These are phyloP conservation scores for Aspergillus haitiensis DNA, from an alignment of 495 filamentous ascomycete species.

Conservation along the genomic window DNA sequence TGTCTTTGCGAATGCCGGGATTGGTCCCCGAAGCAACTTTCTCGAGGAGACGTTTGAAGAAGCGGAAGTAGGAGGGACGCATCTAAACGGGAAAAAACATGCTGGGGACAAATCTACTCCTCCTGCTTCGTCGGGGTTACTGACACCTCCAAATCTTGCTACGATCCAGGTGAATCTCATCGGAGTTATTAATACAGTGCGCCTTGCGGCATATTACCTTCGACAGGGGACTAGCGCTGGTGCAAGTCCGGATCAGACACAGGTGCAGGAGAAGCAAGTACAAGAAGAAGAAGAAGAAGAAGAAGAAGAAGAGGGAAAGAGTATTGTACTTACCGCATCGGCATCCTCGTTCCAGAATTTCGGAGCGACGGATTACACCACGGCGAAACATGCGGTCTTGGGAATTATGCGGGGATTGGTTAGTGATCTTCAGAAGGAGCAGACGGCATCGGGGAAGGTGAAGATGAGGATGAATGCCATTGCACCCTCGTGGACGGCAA, in stretches of 20 bases:
- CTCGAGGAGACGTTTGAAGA: conserved; percentile 42
- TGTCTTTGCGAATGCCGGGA: conserved; percentile 53
- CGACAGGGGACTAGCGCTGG: conserved; percentile 17
- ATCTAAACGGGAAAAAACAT: too few species aligned
- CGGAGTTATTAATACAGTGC: conserved; percentile 41
- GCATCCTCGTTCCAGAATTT: conserved; percentile 41
- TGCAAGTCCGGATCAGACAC: too few species aligned
- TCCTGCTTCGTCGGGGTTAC: conserved; percentile 18
- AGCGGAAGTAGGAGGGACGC: not conserved
- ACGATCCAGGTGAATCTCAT: conserved; percentile 48
- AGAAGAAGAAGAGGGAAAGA: conserved; percentile 10
- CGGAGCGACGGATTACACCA: conserved; percentile 37
- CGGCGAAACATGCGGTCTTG: conserved; percentile 42
- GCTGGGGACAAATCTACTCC: too few species aligned
- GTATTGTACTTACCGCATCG: conserved; percentile 43
- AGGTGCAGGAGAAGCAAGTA: too few species aligned
- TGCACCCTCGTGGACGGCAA: conserved; percentile 45
- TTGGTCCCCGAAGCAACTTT: conserved; percentile 40
- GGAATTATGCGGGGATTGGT: conserved; percentile 37
- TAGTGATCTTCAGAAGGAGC: conserved; percentile 12
- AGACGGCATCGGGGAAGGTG: not conserved
- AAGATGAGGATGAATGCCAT: conserved; percentile 43
- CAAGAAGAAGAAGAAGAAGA: too few species aligned
- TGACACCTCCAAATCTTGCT: conserved; percentile 40
- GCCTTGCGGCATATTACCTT: conserved; percentile 39